Base-by-base conservation (phyloP, 1,139 yeast genomes). In the Yamadazyma pseudoaaseri region DNA sequence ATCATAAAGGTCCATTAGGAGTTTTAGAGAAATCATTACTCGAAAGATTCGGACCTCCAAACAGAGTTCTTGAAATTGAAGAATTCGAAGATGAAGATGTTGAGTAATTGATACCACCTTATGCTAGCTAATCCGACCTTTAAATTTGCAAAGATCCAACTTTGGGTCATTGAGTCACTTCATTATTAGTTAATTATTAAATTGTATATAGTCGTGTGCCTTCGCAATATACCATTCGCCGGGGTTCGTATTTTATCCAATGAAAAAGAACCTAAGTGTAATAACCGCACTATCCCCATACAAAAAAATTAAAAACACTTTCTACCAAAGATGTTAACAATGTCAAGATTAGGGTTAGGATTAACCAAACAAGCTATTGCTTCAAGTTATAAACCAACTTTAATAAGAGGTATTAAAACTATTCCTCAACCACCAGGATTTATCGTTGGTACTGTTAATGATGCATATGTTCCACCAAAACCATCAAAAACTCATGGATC, bases 381-480 rank as follows among this genome's bases (percentile, higher is more conserved):
- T 11, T 12, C 7, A 15, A 23, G 16, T 13, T 37, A 49, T 29
- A 43, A 43, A 42, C 56, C 58, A 20, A 23, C 44, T 14, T 44
- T 55, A 32, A 38, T 49, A 24, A 55, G 63, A 45, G 61, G 62
- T 14, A 43, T 58, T 34, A 59, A 60, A 42, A 57, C 61, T 30
- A 79, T 69, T 39, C 73, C 73, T 31, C 85, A 81, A 54, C 87
- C 87, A 12, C 78, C 86, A 27, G 90, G 90, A 9, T 62, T 70
- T 47, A 73, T 83, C 36, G 73, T 71, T 23, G 95, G 94, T 12
- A 75, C 82, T 15, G 90, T 85, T 33, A 89, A 89, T 59, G 96
- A 89, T 40, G 84, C 96, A 5, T 79, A 76, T 46, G 73, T 74
- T 31, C 67, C 75, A 13, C 95, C 95, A 26, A 61, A 66, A 34